Evolutionary conservation across 768 basidiomycete species (phyloP).

Genomic region (Lentinula aciculospora): DNA sequence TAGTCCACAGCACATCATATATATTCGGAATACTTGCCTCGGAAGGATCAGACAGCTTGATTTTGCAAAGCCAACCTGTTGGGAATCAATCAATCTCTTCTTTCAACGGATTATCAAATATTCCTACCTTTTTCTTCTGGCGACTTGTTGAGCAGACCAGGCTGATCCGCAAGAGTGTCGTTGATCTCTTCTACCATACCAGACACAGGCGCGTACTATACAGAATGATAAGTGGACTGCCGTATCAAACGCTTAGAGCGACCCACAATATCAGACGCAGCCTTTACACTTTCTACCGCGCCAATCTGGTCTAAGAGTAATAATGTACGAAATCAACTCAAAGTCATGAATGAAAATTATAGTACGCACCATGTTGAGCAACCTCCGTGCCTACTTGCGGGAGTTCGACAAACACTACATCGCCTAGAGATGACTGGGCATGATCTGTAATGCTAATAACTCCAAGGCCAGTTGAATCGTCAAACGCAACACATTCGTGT

Average conservation of each 20-base stretch:
- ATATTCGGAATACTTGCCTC: slow-evolving; percentile 50
- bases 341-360: background rate
- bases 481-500: slow-evolving; percentile 83
- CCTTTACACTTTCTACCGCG: slow-evolving; percentile 94
- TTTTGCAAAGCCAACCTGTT: slow-evolving; percentile 94
- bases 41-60: slow-evolving; percentile 68
- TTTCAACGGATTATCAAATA: background rate
- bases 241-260: background rate
- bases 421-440: slow-evolving; percentile 87
- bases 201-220: slow-evolving; percentile 87
- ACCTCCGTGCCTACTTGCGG: slow-evolving; percentile 60
- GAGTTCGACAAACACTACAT: slow-evolving; percentile 96
- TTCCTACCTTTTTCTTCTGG: slow-evolving; percentile 74
- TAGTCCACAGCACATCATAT: background rate
- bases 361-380: slow-evolving; percentile 63
- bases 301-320: slow-evolving; percentile 66
- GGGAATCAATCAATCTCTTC: background rate
- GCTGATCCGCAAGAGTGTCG: slow-evolving; percentile 54
- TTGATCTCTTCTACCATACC: slow-evolving; percentile 83
- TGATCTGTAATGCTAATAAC: slow-evolving; percentile 86
- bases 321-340: background rate
- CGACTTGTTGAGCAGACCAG: slow-evolving; percentile 84
- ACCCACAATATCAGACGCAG: slow-evolving; percentile 88
- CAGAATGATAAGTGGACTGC: slow-evolving; percentile 8
- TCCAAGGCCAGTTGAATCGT: slow-evolving; percentile 72